Evolutionary conservation across 164 flowering plant species (phyloP).

Genomic region (Hamamelis virginiana): DNA sequence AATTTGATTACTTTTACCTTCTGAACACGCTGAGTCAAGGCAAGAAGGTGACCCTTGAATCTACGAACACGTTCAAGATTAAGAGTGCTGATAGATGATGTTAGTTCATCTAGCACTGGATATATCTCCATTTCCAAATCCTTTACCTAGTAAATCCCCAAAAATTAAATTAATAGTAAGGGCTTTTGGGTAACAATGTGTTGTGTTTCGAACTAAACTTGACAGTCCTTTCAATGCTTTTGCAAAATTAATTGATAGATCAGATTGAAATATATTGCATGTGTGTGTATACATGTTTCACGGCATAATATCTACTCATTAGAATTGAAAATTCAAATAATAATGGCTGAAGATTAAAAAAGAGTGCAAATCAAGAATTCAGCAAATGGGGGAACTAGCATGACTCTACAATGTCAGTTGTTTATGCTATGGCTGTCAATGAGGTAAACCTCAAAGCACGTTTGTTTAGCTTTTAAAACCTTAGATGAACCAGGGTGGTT

Average conservation of each 20-base stretch:
- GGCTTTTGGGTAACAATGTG: too few relatives aligned
- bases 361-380: too few relatives aligned
- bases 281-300: neutral
- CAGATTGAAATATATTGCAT: neutral
- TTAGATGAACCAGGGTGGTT: neutral
- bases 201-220: neutral
- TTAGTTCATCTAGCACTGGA: slow-evolving; percentile 89
- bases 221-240: neutral
- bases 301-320: neutral
- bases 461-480: neutral
- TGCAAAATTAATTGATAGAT: neutral
- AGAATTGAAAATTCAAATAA: neutral
- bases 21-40: slow-evolving; percentile 90
- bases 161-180: neutral
- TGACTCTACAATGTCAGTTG: neutral
- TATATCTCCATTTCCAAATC: slow-evolving; percentile 81
- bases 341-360: too few relatives aligned
- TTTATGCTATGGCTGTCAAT: too few relatives aligned
- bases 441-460: too few relatives aligned
- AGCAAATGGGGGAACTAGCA: too few relatives aligned
- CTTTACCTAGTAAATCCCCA: slow-evolving; percentile 50
- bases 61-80: slow-evolving; percentile 91
- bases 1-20: slow-evolving; percentile 49
- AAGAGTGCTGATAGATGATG: slow-evolving; percentile 78
- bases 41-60: slow-evolving; percentile 89